Base-by-base conservation (phyloP, 768 basidiomycete genomes). In the Tricholoma furcatifolium region DNA sequence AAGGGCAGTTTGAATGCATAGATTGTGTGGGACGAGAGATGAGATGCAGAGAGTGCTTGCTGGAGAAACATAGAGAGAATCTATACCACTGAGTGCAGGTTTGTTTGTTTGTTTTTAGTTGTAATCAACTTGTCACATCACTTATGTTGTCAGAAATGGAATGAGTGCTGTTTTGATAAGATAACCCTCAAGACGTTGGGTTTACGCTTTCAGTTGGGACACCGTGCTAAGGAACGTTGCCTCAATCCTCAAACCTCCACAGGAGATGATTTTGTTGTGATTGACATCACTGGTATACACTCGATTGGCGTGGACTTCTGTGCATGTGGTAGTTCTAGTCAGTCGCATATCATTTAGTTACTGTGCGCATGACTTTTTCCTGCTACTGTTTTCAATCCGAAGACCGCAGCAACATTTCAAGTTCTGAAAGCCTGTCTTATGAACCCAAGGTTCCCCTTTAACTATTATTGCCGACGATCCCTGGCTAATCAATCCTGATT, bases 231-330 rank as follows among this genome's bases (percentile, higher is more conserved):
- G 2, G 24, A 58, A 1, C 7, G n/a, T 2, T 67, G 67, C 40
- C 21, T 54, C 14, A 40, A 50, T 1, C 64, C 62, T 0, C 4
- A 39, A 9, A 20, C 40, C 0, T 45, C 57, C 4, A n/a, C 43
- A 11, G 47, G 54, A 24, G 47, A 66, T 20, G 53, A 63, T 20
- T 74, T 73, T 50, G 57, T 67, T 4, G 54, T 74, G 14, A 52
- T 74, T 48, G 58, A 70, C 49, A 54, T 39, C 0, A 60, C 62
- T 51, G 70, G 68, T 0, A 61, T 75, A n/a, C 70, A 73, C 42
- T 30, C 54, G 2, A 62, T 74, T 2, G 51, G 27, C 7, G 24
- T 73, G 1, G 58, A 65, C 49, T 74, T 65, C 51, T 74, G 73
- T 48, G 56, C 54, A 2, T 75, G 72, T 54, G 54, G 49, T 10